Percentiles rank a stretch among this genome's conserved stretches.
Conservation (phyloP, 1,139 yeast genomes). For the Suhomyces guaymorum region DNA sequence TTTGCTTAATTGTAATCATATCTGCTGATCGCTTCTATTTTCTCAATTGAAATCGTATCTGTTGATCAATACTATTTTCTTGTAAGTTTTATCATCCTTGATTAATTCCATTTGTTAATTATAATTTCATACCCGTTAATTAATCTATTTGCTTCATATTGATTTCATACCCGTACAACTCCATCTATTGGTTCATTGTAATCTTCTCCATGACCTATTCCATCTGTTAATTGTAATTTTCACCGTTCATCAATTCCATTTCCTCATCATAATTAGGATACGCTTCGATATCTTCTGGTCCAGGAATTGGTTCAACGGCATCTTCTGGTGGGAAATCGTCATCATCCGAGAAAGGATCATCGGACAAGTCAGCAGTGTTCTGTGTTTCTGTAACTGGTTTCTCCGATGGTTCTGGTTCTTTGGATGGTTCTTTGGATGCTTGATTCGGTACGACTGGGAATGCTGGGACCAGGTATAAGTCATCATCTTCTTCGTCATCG, state of each 20-base stretch:
- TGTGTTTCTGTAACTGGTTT: neutral
- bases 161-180: too few relatives aligned
- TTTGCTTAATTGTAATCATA: neutral
- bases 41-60: too few relatives aligned
- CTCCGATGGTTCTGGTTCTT: neutral
- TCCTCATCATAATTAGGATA: conserved; percentile 33
- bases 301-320: too few relatives aligned
- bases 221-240: conserved; percentile 25
- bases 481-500: conserved; percentile 31
- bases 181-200: too few relatives aligned
- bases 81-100: too few relatives aligned
- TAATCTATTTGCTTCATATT: too few relatives aligned
- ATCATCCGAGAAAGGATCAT: conserved; percentile 20
- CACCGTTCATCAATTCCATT: conserved; percentile 42
- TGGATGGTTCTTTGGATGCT: neutral
- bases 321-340: too few relatives aligned
- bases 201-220: too few relatives aligned
- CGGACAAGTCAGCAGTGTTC: conserved; percentile 16
- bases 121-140: too few relatives aligned
- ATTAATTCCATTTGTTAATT: too few relatives aligned
- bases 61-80: too few relatives aligned
- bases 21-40: too few relatives aligned
- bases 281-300: neutral
- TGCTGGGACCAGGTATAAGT: conserved; percentile 11
- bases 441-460: neutral